Evolutionary conservation across 1,284 basidiomycete species (phyloP).

Genomic region (Fomitiporia mediterranea): DNA sequence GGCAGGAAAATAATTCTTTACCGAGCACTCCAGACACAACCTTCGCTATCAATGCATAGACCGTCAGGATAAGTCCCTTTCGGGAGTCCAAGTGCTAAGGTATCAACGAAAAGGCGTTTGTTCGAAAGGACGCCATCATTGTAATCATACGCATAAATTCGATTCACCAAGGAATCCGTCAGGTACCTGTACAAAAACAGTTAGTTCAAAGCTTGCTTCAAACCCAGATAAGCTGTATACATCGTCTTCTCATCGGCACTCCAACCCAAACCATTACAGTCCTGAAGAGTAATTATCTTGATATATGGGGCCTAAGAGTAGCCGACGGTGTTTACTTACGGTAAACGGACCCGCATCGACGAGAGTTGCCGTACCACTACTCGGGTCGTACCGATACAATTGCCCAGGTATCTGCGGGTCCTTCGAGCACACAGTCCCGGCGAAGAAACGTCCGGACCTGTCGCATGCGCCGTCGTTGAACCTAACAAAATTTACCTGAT

Average conservation of each 20-base stretch:
- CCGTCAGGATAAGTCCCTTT: conserved; percentile 55
- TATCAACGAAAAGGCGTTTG: conserved; percentile 52
- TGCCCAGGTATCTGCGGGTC: conserved; percentile 48
- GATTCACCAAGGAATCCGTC: conserved; percentile 58
- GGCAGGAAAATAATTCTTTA: too few species aligned
- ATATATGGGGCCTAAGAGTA: neutral
- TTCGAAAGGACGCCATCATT: conserved; percentile 50
- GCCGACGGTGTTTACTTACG: conserved; percentile 33
- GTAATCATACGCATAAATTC: conserved; percentile 65
- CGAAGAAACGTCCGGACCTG: conserved; percentile 56
- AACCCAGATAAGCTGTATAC: conserved; percentile 32
- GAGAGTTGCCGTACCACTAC: conserved; percentile 39
- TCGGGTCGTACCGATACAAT: conserved; percentile 57
- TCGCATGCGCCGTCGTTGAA: conserved; percentile 73
- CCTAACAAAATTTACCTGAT: conserved; percentile 41
- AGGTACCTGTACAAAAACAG: conserved; percentile 46
- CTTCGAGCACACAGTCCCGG: conserved; percentile 53
- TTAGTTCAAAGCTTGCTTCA: neutral
- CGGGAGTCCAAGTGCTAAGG: conserved; percentile 46
- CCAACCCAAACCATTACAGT: conserved; percentile 64
- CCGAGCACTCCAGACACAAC: conserved; percentile 67
- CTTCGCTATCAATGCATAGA: conserved; percentile 56
- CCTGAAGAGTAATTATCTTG: conserved; percentile 40
- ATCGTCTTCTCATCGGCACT: conserved; percentile 54
- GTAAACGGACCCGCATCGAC: conserved; percentile 65